phyloP scores from a whole-genome alignment of 352 stramenopile species.

The Phytophthora parvispora region DNA sequence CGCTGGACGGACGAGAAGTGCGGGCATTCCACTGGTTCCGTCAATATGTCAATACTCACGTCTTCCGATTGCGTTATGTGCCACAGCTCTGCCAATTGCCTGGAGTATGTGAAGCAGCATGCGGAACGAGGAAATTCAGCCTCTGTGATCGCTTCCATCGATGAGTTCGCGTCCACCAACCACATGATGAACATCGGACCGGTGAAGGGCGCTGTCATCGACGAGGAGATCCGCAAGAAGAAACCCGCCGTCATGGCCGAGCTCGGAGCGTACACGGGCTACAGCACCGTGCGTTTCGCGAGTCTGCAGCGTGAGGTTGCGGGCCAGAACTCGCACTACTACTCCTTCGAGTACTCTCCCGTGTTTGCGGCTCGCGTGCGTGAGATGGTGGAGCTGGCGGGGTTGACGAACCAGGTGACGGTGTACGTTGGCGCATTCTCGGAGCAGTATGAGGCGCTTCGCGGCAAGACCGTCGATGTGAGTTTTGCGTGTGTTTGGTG shows the following conservation, averaged over 20 bases:
- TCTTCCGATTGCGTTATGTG: neutral
- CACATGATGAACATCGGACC: slow-evolving; percentile 62
- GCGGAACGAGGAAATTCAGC: slow-evolving; percentile 37
- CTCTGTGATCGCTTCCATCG: slow-evolving; percentile 49
- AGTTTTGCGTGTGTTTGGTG: slow-evolving; percentile 4
- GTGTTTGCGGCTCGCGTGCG: slow-evolving; percentile 49
- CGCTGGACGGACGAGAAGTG: slow-evolving; percentile 22
- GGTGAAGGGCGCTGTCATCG: slow-evolving; percentile 49
- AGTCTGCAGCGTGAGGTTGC: slow-evolving; percentile 49
- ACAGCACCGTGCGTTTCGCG: slow-evolving; percentile 61
- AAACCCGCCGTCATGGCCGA: slow-evolving; percentile 50
- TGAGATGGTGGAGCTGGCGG: slow-evolving; percentile 60
- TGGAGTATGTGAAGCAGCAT: slow-evolving; percentile 52
- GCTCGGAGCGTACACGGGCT: slow-evolving; percentile 57
- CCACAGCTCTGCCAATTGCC: slow-evolving; percentile 39
- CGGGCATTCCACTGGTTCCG: neutral
- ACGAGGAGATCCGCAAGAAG: slow-evolving; percentile 50
- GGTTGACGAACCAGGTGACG: slow-evolving; percentile 57
- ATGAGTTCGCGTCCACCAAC: slow-evolving; percentile 43
- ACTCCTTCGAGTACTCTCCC: slow-evolving; percentile 59
- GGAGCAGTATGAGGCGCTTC: slow-evolving; percentile 43
- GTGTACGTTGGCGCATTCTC: slow-evolving; percentile 51
- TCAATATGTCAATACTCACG: no score
- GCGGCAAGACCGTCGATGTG: slow-evolving; percentile 55
- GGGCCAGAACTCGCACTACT: slow-evolving; percentile 48